These are phyloP conservation scores for Umbilicus rupestris DNA, from an alignment of 164 flowering plant species.

Conservation along the genomic window DNA sequence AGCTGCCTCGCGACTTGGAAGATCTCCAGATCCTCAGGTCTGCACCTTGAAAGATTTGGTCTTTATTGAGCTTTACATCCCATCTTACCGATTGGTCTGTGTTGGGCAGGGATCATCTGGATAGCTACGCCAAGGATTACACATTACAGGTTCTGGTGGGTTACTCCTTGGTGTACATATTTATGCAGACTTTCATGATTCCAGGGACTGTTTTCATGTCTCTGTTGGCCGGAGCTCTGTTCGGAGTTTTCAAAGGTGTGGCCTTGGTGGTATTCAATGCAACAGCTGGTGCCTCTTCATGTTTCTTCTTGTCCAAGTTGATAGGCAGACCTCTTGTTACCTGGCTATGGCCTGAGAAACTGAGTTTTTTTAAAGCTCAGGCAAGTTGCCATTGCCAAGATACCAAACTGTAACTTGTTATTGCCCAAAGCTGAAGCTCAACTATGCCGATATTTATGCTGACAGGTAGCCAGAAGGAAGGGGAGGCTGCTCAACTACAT, in stretches of 20 bases:
- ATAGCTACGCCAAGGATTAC: constrained; percentile 82
- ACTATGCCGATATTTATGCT: background rate
- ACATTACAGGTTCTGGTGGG: constrained; percentile 77
- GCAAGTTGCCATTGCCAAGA: constrained; percentile 20
- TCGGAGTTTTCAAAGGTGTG: constrained; percentile 82
- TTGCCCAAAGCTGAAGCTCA: background rate
- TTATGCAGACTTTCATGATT: constrained; percentile 99
- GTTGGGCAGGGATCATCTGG: constrained; percentile 57
- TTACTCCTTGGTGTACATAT: constrained; percentile 70
- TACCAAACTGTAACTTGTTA: background rate
- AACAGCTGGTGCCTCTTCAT: constrained; percentile 98
- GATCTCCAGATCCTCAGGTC: constrained; percentile 85
- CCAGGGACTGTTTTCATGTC: constrained; percentile 98
- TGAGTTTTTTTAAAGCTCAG: constrained; percentile 75
- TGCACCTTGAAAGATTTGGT: background rate
- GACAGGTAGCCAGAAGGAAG: constrained; percentile 80
- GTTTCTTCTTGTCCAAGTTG: constrained; percentile 77
- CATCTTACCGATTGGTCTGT: too few relatives aligned
- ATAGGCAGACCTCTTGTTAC: constrained; percentile 73
- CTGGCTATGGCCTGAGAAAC: constrained; percentile 83
- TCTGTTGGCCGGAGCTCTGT: constrained; percentile 88
- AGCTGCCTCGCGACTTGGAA: constrained; percentile 74
- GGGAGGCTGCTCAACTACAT: constrained; percentile 71
- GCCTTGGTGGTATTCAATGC: constrained; percentile 81
- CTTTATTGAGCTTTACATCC: too few relatives aligned